Evolutionary conservation across 176 grass and related monocot genomes (phyloP), one percentile per base, ranked within the genome.

Genomic region (Triticum timopheevii): DNA sequence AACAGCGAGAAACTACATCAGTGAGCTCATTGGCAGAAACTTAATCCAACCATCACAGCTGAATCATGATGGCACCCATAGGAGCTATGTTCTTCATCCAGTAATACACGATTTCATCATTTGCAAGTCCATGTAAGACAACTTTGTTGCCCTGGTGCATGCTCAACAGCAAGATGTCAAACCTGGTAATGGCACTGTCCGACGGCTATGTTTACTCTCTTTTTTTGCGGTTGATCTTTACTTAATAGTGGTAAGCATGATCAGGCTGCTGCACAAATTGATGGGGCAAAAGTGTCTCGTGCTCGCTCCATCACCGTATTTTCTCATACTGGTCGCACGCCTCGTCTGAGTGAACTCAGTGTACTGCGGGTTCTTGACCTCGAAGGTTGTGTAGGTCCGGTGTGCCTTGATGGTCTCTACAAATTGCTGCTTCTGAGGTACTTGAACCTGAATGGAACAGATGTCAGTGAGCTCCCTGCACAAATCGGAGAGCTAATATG

Each of bases 71-170:
- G 65, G 34, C 28, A 39, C 39, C 35, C 38, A 76, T 47, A 77
- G 70, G 40, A 2, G 15, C 34, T 92, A 77, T 49, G 42, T 1
- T 69, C 77, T 89, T 68, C 90, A 92, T 63, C 75, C 65, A 16
- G 61, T 92, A 39, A 82, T 92, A 42, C 77, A 89, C 19, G 77
- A 85, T 58, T 85, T 92, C 47, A 77, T 92, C 67, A 56, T 92
- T 27, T 62, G 19, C 75, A 92, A 82, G 59, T 85, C 90, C 65
- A 69, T 76, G 33, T 65, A 89, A 70, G 90, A 89, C 10, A 89
- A 92, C 27, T 89, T 89, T 65, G 54, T 84, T 25, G 75, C 86
- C 71, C 8, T 92, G 15, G 38, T 85, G 4, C 58, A 83, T 85
- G 76, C 27, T 63, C 58, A 81, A 28, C 47, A 73, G 33, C 33